A percentile compares a stretch with the other conserved stretches of the same genome.
phyloP scores from a whole-genome alignment of 352 stramenopile species.

The Phytopythium mirpurense region DNA sequence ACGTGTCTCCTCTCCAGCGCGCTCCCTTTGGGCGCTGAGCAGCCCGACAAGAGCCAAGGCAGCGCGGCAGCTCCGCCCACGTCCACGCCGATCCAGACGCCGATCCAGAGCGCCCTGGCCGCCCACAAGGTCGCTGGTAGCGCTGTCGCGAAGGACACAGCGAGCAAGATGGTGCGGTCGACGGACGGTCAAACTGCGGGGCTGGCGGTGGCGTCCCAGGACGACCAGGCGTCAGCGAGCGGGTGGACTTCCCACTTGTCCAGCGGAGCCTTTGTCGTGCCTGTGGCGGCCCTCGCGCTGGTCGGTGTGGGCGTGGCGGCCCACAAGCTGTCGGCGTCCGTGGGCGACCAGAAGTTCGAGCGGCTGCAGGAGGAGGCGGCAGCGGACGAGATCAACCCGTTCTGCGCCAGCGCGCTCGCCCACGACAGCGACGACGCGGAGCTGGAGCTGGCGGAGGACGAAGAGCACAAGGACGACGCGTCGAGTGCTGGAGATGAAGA shows the following conservation, averaged over 20 bases:
- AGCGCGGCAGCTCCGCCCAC: neutral
- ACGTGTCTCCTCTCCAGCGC: constrained; percentile 15
- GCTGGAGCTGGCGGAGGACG: constrained; percentile 19
- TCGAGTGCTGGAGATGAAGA: constrained; percentile 2
- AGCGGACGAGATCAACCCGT: constrained; percentile 83
- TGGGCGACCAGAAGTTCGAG: constrained; percentile 24
- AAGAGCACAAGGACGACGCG: constrained; percentile 10
- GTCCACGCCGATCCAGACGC: neutral
- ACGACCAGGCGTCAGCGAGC: neutral
- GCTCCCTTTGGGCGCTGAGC: neutral
- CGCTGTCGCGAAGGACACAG: neutral
- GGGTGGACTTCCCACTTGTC: constrained; percentile 15
- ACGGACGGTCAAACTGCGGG: neutral
- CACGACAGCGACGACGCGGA: constrained; percentile 22
- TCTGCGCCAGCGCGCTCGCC: constrained; percentile 29
- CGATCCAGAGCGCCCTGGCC: neutral
- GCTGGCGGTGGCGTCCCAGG: neutral
- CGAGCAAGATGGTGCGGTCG: neutral
- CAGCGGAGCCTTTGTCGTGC: constrained; percentile 42
- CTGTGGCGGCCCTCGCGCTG: constrained; percentile 29
- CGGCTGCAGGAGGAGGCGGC: constrained; percentile 23
- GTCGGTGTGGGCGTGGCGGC: constrained; percentile 35
- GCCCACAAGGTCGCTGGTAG: neutral
- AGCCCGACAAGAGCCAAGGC: constrained; percentile 1
- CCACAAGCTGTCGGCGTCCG: constrained; percentile 10